Base-by-base conservation (phyloP, 495 filamentous ascomycete genomes). In the Trichocladium uniseriatum region DNA sequence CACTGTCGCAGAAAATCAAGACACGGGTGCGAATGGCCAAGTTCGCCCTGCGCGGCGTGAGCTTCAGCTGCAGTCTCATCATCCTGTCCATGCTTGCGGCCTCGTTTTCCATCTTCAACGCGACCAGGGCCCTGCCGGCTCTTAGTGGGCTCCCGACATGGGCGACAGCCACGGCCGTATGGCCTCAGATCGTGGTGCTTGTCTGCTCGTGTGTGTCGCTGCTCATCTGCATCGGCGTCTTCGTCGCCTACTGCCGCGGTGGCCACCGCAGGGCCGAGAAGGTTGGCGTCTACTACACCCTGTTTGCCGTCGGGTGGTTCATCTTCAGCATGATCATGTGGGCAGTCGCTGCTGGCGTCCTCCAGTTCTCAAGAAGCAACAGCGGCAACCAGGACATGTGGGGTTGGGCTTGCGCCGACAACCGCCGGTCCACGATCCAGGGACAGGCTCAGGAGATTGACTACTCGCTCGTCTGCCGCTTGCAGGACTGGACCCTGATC, bases 21-120 rank as follows among this genome's bases (percentile, higher is more conserved):
- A 77, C 84, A 15, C 82, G 90, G 41, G 89, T 99, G 29, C 83
- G 92, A 13, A 77, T 96, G 60, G 94, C 90, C 51, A 99, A 99
- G 73, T 82, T 96, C 52, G 79, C 94, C 54, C 82, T 99, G 27
- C 84, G 92, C 53, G 81, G 87, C 45, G 83, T 95, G 66, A 97
- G 89, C 76, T 96, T 97, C 68, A 87, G 84, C 68, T 99, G 92
- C 75, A 89, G 85, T 72, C 75, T 95, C 43, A 96, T 99, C 59
- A 86, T 99, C 51, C 76, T 99, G 39, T 72, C 87, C 46, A 86
- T 99, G 71, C 70, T 99, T 41, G 79, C 83, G 4, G 76, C 86
- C 15, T 90, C 87, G 5, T 84, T 99, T 66, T 69, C 79, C 51
- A 86, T 97, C 63, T 99, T 99, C 76, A 85, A 87, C 57, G 75